phyloP scores from a whole-genome alignment of 345 rosid species.

The Eucalyptus rudis region DNA sequence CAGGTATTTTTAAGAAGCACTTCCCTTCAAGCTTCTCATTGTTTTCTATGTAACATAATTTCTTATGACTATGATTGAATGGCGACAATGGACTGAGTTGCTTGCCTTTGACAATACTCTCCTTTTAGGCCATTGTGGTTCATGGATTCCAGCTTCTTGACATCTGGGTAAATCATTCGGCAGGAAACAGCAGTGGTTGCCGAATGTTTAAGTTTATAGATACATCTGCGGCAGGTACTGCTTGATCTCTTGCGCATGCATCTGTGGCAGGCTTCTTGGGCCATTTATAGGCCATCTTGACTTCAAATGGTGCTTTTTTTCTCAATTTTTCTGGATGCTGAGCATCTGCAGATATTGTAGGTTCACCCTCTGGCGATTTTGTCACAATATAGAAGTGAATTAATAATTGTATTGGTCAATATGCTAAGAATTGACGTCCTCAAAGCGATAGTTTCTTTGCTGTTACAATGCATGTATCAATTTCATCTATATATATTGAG shows the following conservation, averaged over 20 bases:
- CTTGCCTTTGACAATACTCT: neutral
- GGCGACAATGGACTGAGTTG: neutral
- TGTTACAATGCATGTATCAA: neutral
- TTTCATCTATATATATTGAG: neutral
- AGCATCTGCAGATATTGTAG: neutral
- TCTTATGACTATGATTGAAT: neutral
- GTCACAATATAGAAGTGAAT: neutral
- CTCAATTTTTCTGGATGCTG: neutral
- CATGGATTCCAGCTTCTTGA: slow-evolving; percentile 94
- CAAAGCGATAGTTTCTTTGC: neutral
- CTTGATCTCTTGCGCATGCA: neutral
- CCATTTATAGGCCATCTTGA: neutral
- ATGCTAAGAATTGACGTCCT: neutral
- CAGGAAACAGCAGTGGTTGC: slow-evolving; percentile 41
- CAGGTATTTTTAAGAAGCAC: slow-evolving; percentile 26
- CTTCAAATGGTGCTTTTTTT: neutral
- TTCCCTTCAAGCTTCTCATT: neutral
- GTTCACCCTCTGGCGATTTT: neutral
- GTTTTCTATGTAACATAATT: neutral
- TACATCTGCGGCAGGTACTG: slow-evolving; percentile 57
- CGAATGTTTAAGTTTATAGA: slow-evolving; percentile 53
- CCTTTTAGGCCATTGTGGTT: slow-evolving; percentile 67
- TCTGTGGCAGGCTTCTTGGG: neutral
- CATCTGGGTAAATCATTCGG: slow-evolving; percentile 73
- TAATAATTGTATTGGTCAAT: neutral